A percentile compares a stretch with the other conserved stretches of the same genome.
phyloP scores from a whole-genome alignment of 805 yeast genomes.

The Komagataella populi region DNA sequence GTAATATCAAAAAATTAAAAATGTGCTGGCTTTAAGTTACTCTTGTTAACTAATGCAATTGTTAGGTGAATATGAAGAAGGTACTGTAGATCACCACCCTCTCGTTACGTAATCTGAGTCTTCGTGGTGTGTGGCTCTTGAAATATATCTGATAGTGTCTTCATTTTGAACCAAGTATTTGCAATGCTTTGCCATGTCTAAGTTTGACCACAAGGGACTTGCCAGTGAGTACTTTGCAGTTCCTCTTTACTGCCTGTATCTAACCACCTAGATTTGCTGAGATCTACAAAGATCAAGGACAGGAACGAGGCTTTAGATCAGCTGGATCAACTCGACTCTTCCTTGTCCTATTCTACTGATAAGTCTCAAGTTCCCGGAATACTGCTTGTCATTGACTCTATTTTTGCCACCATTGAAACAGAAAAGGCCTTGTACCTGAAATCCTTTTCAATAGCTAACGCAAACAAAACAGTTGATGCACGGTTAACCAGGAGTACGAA shows the following conservation, averaged over 20 bases:
- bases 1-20: conserved; percentile 1
- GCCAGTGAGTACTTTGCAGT: background rate
- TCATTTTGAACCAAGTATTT: conserved; percentile 1
- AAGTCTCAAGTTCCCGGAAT: background rate
- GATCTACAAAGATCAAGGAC: conserved; percentile 39
- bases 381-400: conserved; percentile 6
- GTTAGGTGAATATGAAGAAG: background rate
- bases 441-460: conserved; percentile 8
- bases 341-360: conserved; percentile 4
- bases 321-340: conserved; percentile 18
- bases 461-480: conserved; percentile 9
- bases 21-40: conserved; percentile 1
- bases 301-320: conserved; percentile 35
- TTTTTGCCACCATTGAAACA: conserved; percentile 8
- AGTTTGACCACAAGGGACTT: background rate
- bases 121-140: background rate
- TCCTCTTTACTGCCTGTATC: background rate
- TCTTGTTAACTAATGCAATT: conserved; percentile 9
- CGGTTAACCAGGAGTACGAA: conserved; percentile 12
- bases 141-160: background rate
- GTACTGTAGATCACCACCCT: background rate
- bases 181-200: background rate
- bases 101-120: background rate
- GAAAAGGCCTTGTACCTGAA: conserved; percentile 11
- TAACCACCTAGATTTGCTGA: conserved; percentile 15